Percentiles rank a stretch among this genome's conserved stretches.
phyloP scores from a whole-genome alignment of 148 eudicot genomes.

The Limonium bicolor region DNA sequence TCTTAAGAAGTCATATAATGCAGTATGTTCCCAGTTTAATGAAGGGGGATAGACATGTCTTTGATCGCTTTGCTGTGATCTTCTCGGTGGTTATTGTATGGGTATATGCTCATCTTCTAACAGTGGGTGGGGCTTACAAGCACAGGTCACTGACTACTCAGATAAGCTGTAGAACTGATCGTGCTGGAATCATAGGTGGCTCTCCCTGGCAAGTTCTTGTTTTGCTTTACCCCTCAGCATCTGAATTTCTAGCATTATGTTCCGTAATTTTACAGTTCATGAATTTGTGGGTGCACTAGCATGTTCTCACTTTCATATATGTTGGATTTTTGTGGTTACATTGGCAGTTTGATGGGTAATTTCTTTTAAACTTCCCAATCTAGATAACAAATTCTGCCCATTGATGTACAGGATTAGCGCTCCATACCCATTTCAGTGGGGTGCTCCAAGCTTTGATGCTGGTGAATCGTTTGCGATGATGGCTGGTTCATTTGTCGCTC shows the following conservation, averaged over 20 bases:
- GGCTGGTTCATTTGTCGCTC: conserved; percentile 83
- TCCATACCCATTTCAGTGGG: conserved; percentile 98
- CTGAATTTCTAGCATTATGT: too few relatives aligned
- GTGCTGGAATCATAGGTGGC: conserved; percentile 63
- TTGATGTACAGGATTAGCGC: conserved; percentile 53
- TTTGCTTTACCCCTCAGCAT: too few relatives aligned
- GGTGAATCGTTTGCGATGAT: conserved; percentile 99
- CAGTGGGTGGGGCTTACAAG: conserved; percentile 84
- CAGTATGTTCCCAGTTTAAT: conserved; percentile 78
- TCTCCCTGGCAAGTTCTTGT: conserved; percentile 71
- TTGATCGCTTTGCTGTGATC: conserved; percentile 70
- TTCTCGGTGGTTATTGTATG: conserved; percentile 75
- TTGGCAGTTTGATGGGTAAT: background rate
- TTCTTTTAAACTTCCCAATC: background rate
- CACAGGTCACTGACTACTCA: conserved; percentile 46
- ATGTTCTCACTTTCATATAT: background rate
- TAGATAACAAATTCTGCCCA: too few relatives aligned
- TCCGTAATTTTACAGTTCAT: too few relatives aligned
- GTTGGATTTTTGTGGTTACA: background rate
- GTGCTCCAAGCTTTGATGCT: conserved; percentile 84
- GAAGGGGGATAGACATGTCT: conserved; percentile 36
- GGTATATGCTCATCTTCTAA: conserved; percentile 76
- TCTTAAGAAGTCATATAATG: conserved; percentile 2
- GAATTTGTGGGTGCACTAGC: background rate
- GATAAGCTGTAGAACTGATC: conserved; percentile 78